Conservation (phyloP, 169 alveolate genomes). For the Plasmodium vinckei region DNA sequence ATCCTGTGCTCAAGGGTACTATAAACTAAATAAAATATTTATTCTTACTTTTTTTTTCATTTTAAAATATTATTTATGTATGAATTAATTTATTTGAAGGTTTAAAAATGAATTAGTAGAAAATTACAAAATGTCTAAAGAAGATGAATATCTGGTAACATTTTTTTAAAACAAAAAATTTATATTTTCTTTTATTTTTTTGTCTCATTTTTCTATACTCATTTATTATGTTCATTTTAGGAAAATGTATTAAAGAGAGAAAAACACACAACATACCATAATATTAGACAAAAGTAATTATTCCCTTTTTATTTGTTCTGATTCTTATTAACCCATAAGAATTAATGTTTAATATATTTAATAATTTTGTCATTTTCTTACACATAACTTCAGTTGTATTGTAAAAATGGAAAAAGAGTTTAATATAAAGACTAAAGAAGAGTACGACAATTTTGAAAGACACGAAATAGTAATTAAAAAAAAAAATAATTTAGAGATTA, state of each 20-base stretch:
- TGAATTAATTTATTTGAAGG: conserved; percentile 14
- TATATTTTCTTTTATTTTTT: not conserved
- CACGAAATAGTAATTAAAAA: conserved; percentile 20
- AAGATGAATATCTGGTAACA: conserved; percentile 67
- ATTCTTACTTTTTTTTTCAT: not conserved
- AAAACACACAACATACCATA: conserved; percentile 18
- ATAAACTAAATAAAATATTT: conserved; percentile 6
- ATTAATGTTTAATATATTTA: not conserved
- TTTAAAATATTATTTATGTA: not conserved
- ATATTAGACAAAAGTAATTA: conserved; percentile 34
- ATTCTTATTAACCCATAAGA: not conserved
- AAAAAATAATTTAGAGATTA: not conserved
- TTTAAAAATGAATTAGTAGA: conserved; percentile 54
- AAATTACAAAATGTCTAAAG: conserved; percentile 58
- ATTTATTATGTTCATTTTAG: conserved; percentile 10
- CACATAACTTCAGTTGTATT: not conserved
- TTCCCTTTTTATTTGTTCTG: not conserved
- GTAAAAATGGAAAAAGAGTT: conserved; percentile 21
- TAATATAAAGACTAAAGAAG: conserved; percentile 13
- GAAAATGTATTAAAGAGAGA: conserved; percentile 29
- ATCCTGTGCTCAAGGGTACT: conserved; percentile 32
- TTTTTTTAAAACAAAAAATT: not conserved
- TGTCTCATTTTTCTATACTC: not conserved
- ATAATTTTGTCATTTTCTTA: not conserved
- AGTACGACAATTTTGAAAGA: conserved; percentile 26